Percentiles rank a stretch among this genome's conserved stretches.
These are phyloP conservation scores for Aureobasidium mangrovei DNA, from an alignment of 2,329 filamentous ascomycete species.

Conservation along the genomic window DNA sequence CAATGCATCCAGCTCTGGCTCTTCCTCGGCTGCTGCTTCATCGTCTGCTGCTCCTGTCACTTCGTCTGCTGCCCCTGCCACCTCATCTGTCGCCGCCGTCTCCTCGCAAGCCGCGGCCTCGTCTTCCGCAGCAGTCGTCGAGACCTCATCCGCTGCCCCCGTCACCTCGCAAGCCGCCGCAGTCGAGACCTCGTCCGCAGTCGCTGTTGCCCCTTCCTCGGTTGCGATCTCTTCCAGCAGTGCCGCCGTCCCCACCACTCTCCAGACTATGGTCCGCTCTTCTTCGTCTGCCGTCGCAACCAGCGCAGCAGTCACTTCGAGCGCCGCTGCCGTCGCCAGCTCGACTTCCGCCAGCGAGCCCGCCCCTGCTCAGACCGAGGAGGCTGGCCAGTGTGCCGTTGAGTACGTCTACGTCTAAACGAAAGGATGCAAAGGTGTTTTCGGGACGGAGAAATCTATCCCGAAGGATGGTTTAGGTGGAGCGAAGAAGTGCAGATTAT, in stretches of 20 bases:
- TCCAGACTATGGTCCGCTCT: constrained; percentile 5
- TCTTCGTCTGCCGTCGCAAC: neutral
- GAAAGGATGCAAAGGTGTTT: neutral
- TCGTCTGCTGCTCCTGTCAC: neutral
- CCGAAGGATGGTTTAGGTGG: neutral
- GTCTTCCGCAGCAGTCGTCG: neutral
- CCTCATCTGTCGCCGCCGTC: neutral
- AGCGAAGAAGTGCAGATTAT: no score
- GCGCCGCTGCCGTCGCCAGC: neutral
- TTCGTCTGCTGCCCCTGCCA: neutral
- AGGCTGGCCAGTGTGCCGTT: constrained; percentile 4
- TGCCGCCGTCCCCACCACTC: neutral
- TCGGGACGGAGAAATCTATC: neutral
- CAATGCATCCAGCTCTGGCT: neutral
- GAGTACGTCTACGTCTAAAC: constrained; percentile 17
- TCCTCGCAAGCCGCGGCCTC: neutral
- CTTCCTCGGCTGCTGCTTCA: constrained; percentile 4
- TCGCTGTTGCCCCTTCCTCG: neutral
- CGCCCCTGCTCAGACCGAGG: neutral
- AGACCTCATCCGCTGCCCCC: neutral
- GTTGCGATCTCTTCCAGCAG: neutral
- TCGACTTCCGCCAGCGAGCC: neutral
- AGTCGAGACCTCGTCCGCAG: neutral
- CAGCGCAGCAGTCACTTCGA: neutral
- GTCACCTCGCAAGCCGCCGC: neutral